Percentiles rank a stretch among this genome's conserved stretches.
Conservation (phyloP, 2,329 filamentous ascomycete genomes). For the Fusarium sp. region DNA sequence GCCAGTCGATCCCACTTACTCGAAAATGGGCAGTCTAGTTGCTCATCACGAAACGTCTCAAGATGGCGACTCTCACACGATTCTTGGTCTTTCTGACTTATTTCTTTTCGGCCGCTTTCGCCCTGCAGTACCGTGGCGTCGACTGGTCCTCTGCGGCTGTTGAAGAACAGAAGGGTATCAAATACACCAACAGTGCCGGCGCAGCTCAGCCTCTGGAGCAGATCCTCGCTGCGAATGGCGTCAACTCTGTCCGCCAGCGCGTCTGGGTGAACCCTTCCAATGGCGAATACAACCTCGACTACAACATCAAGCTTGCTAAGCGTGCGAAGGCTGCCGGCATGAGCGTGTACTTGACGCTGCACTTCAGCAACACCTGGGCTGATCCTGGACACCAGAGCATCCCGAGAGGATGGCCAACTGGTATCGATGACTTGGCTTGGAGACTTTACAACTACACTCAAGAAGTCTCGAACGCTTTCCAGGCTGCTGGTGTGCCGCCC, state of each 20-base stretch:
- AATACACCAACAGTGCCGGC: constrained; percentile 68
- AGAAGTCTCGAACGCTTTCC: constrained; percentile 70
- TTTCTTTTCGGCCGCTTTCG: constrained; percentile 43
- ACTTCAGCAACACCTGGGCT: constrained; percentile 78
- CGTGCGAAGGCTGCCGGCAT: constrained; percentile 73
- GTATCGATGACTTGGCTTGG: constrained; percentile 68
- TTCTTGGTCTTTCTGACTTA: constrained; percentile 31
- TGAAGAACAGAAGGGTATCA: constrained; percentile 70
- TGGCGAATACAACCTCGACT: constrained; percentile 75
- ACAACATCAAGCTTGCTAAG: constrained; percentile 75
- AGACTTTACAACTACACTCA: constrained; percentile 77
- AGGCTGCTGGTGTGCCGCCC: constrained; percentile 64
- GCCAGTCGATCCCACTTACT: background rate
- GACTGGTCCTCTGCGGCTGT: constrained; percentile 77
- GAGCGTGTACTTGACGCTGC: constrained; percentile 70
- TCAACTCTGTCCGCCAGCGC: constrained; percentile 77
- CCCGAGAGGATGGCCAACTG: constrained; percentile 72
- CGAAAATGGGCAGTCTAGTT: too few species aligned
- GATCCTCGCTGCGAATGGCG: constrained; percentile 70
- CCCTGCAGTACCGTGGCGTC: constrained; percentile 72
- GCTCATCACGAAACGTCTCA: background rate
- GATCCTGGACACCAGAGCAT: constrained; percentile 72
- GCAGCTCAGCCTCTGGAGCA: constrained; percentile 67
- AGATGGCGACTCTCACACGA: constrained; percentile 26
- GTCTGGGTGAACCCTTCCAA: constrained; percentile 76